phyloP scores from a whole-genome alignment of 139 green algal species.

The Raphidocelis subcapitata region DNA sequence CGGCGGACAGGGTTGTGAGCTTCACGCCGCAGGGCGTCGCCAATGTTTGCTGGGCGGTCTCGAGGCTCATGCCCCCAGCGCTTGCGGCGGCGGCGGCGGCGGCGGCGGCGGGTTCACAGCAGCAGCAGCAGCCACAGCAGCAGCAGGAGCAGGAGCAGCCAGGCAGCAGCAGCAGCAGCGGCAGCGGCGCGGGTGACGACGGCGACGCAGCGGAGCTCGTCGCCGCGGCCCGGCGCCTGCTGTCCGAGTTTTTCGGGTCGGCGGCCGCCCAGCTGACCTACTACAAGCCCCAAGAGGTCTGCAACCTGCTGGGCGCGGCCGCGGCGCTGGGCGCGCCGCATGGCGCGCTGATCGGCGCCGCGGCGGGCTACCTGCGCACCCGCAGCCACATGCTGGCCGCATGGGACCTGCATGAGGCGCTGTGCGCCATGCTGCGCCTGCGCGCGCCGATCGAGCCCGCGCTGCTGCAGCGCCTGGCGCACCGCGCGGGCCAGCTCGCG shows the following conservation, averaged over 20 bases:
- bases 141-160: conserved; percentile 1
- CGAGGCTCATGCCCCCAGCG: neutral
- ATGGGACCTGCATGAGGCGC: conserved; percentile 11
- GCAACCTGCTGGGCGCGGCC: conserved; percentile 4
- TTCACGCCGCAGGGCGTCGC: conserved; percentile 28
- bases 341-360: neutral
- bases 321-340: neutral
- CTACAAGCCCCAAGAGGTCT: conserved; percentile 27
- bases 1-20: conserved; percentile 17
- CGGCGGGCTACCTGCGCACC: neutral
- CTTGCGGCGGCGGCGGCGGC: neutral
- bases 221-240: neutral
- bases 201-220: neutral
- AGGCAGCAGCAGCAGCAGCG: conserved; percentile 4
- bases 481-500: conserved; percentile 2
- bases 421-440: conserved; percentile 6
- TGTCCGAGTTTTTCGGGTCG: neutral
- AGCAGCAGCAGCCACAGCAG: conserved; percentile 22
- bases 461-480: conserved; percentile 12
- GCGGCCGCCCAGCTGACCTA: conserved; percentile 20
- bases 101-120: neutral
- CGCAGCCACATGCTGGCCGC: conserved; percentile 4
- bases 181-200: neutral
- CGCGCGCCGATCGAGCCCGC: neutral
- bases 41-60: neutral